Evolutionary conservation across 2,329 filamentous ascomycete genomes (phyloP).

Genomic region (Rugonectria rugulosa): DNA sequence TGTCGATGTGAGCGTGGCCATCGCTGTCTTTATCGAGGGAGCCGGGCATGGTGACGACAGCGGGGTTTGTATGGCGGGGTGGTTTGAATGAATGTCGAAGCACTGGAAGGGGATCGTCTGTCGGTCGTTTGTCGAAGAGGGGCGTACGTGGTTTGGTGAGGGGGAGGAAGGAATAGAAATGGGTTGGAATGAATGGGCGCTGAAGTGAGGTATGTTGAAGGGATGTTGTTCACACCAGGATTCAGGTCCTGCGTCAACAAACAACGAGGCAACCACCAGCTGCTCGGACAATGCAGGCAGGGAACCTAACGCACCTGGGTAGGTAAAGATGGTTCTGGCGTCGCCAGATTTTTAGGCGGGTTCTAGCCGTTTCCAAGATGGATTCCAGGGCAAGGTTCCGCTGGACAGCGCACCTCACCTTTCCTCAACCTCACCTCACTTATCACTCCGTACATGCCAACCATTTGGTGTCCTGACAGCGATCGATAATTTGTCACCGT

Average conservation of each 20-base stretch:
- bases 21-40: slow-evolving; percentile 48
- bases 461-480: too few species aligned
- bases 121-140: slow-evolving; percentile 1
- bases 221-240: slow-evolving; percentile 1
- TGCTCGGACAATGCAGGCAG: too few species aligned
- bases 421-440: neutral
- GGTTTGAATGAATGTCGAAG: slow-evolving; percentile 27
- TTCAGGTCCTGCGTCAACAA: neutral
- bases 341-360: neutral
- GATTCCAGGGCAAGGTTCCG: slow-evolving; percentile 12
- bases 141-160: slow-evolving; percentile 8
- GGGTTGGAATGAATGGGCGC: neutral
- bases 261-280: slow-evolving; percentile 12
- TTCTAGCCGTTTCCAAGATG: slow-evolving; percentile 11
- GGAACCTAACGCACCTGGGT: too few species aligned
- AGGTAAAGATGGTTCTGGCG: too few species aligned
- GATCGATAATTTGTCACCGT: too few species aligned
- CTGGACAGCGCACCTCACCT: slow-evolving; percentile 10
- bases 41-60: slow-evolving; percentile 49
- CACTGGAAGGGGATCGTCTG: slow-evolving; percentile 2
- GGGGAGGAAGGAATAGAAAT: neutral
- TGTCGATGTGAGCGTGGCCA: slow-evolving; percentile 56
- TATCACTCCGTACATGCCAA: too few species aligned
- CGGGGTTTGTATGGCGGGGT: slow-evolving; percentile 18
- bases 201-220: slow-evolving; percentile 12